Evolutionary conservation across 148 eudicot species (phyloP).

Genomic region (Polygonum aviculare): DNA sequence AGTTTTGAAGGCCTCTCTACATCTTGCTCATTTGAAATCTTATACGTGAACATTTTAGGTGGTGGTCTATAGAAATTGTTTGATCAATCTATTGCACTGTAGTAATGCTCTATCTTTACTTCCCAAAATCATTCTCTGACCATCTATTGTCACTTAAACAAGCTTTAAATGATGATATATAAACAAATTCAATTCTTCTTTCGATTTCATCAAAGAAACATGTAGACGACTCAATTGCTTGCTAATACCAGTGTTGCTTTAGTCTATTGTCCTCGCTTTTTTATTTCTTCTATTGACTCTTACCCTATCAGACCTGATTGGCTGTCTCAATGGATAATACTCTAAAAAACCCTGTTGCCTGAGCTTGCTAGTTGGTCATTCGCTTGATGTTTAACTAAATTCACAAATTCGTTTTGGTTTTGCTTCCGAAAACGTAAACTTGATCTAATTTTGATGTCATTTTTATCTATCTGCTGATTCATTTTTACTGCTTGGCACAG

Average conservation of each 20-base stretch:
- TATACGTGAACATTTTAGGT: background rate
- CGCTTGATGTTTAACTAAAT: background rate
- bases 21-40: background rate
- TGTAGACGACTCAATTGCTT: background rate
- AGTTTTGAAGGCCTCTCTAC: background rate
- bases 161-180: background rate
- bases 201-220: background rate
- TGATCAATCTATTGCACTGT: background rate
- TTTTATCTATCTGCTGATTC: background rate
- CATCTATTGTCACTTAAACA: background rate
- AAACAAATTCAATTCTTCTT: background rate
- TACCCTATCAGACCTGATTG: background rate
- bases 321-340: background rate
- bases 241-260: background rate
- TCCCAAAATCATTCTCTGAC: background rate
- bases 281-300: background rate
- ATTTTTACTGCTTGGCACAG: conserved; percentile 22
- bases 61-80: background rate
- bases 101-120: background rate
- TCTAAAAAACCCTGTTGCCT: background rate
- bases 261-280: background rate
- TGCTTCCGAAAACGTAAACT: background rate
- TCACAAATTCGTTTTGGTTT: background rate
- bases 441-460: background rate
- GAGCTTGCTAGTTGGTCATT: background rate